phyloP scores from a whole-genome alignment of 2,329 filamentous ascomycete genomes.

The Penicillium sp. region DNA sequence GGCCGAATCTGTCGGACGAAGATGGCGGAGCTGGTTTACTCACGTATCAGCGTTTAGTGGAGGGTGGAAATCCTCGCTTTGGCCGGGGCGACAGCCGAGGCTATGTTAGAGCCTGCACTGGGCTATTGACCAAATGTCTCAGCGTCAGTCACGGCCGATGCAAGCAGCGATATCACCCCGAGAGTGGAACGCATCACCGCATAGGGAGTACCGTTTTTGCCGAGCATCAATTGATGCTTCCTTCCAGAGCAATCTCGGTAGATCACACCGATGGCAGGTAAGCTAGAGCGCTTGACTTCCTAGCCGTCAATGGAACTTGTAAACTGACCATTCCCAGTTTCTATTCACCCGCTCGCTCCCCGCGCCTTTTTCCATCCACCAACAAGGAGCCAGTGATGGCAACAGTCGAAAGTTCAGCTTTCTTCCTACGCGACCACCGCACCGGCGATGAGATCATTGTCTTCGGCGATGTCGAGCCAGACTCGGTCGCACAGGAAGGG shows the following conservation, averaged over 20 bases:
- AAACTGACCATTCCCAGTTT: constrained; percentile 21
- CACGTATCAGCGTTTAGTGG: constrained; percentile 83
- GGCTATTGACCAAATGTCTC: constrained; percentile 84
- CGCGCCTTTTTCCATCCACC: constrained; percentile 19
- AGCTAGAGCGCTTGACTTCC: constrained; percentile 2
- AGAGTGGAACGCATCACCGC: constrained; percentile 59
- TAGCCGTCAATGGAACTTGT: not conserved
- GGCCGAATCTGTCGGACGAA: constrained; percentile 96
- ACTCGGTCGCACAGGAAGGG: constrained; percentile 77
- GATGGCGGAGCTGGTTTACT: constrained; percentile 91
- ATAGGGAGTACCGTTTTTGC: constrained; percentile 47
- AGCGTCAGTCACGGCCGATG: constrained; percentile 88
- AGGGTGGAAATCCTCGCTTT: constrained; percentile 82
- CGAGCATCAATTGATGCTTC: constrained; percentile 52
- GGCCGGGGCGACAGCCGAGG: constrained; percentile 78
- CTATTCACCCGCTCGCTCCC: constrained; percentile 33
- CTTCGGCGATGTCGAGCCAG: constrained; percentile 94
- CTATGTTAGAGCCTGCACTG: constrained; percentile 86
- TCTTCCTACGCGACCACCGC: constrained; percentile 78
- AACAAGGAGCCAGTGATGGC: constrained; percentile 24
- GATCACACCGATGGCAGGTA: constrained; percentile 37
- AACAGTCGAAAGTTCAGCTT: constrained; percentile 76
- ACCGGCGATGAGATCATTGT: constrained; percentile 80
- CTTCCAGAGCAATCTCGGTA: constrained; percentile 35
- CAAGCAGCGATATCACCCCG: constrained; percentile 64